Evolutionary conservation across 305 asterid species (phyloP), one percentile per base, ranked within the genome.

Genomic region (Fraxinus velutina): DNA sequence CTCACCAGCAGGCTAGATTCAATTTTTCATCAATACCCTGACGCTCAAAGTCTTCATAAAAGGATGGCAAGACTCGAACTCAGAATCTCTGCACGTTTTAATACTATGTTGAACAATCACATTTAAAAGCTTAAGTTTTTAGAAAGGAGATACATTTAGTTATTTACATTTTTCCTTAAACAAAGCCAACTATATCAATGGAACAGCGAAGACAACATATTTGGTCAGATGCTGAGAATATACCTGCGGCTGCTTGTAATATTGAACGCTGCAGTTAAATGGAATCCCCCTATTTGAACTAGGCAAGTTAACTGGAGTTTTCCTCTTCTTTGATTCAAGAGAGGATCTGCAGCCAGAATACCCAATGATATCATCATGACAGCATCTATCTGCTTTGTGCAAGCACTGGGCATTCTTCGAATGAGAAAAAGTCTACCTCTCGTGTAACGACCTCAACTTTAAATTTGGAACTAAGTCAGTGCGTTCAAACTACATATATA

Each of bases 381-480:
- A 2, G n/a, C n/a, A 44, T 44, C 9, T 44, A 44, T 44, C 55
- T 44, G 55, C 55, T 44, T 44, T 44, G 9, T 12, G 17, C n/a
- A 44, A 44, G n/a, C 55, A 10, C 55, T 44, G 9, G 85, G 93
- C 91, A 88, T 91, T 93, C 80, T 90, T 95, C 81, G 93, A 92
- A 81, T 93, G 97, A 86, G 89, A 91, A 39, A 93, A 95, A 85
- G 98, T 94, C 84, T 90, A 96, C 64, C 99, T 90, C 81, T 93
- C 99, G 3, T 39, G 50, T 39, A 39, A 39, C 6, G 50, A 9
- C 15, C 50, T 1, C 15, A 9, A 39, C 50, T 39, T 9, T 39
- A 9, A 39, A 9, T 39, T 9, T 39, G 50, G 50, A 39, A 39
- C 12, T 9, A 39, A 39, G 50, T 39, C 50, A 39, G 4, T 39